Base-by-base conservation (phyloP, 2,329 filamentous ascomycete genomes). In the Penicillium hesseltinei region DNA sequence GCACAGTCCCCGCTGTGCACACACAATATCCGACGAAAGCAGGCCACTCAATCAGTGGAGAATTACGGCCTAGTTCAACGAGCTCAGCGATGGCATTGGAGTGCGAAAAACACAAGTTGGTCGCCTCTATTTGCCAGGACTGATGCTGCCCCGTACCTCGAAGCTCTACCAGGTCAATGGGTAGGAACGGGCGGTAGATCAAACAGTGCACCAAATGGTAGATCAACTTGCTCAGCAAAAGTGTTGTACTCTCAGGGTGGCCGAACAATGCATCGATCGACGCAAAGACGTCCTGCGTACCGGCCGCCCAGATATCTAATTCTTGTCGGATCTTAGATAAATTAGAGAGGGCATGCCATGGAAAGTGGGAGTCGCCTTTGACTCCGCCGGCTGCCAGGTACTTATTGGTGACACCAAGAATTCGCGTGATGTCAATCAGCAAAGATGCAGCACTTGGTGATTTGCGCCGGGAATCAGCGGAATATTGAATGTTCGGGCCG, bases 41-140 rank as follows among this genome's bases (percentile, higher is more conserved):
- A 0, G 91, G 90, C 90, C 90, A 95, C 72, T 94, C 90, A 23
- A 92, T 85, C 2, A 88, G 84, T 1, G 85, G 83, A 1, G 87
- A 86, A 62, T 88, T 88, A 61, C 88, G 88, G 1, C 90, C 90
- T 17, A 92, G 83, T 69, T 93, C 89, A 5, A 92, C 87, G 3
- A 96, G 77, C 68, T 95, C 91, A 1, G 90, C 87, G 51, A 95
- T 92, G 5, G 91, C 90, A 68, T 95, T 96, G 6, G 91, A 91
- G 64, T 96, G 91, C 19, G 92, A 78, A 71, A 88, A 94, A 73
- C 91, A 95, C 70, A 93, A 82, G 67, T 94, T 93, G 0, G 91
- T 95, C 0, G 91, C 90, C 71, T 95, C 90, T 47, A 95, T 93
- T 70, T 95, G 91, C 91, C 91, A 96, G 29, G 90, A 92, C 70